Base-by-base conservation (phyloP, 2,329 filamentous ascomycete species). In the Cladosporium sp. region DNA sequence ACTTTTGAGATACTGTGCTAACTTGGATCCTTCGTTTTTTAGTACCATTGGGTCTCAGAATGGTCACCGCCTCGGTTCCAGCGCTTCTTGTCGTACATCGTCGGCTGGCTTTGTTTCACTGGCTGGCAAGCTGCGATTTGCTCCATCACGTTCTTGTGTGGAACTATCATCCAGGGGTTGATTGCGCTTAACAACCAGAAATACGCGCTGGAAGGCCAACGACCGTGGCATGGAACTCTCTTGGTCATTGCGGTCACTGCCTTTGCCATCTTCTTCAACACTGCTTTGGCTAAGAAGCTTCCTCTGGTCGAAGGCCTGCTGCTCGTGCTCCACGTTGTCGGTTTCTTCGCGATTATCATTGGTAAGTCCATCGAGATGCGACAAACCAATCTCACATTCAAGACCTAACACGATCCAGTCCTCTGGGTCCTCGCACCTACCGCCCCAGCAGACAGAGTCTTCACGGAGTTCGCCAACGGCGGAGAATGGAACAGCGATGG, bases 341-440 rank as follows among this genome's bases (percentile, higher is more conserved):
- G 84, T 7, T 86, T 86, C 73, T 81, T 86, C 55, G 84, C 81
- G 0, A 82, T 85, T 60, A 69, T 86, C 11, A 80, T 83, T n/a
- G 61, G 61, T 49, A 35, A 56, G 50, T 33, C 28, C 26, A 55
- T 33, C 14, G 80, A 10, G 40, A 21, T n/a, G 8, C 82, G 0
- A 28, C 10, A 46, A 26, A n/a, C 18, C 21, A 26, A 5, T 21
- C 23, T 18, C 35, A 40, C 16, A 14, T 29, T 21, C 4, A 10
- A 23, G 1, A 0, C 5, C 61, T 63, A 63, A 63, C 50, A 63
- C 26, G 4, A 21, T 18, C 10, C 26, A 63, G 70, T 85, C 23
- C 68, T 69, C 68, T 72, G 71, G 58, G 70, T 75, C 69, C 62
- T 75, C 16, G 71, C 73, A 1, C 50, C 59, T 10, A 58, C 71